Percentiles rank a stretch among this genome's conserved stretches.
Conservation (phyloP, 352 stramenopile genomes). For the Phytophthora rubi region DNA sequence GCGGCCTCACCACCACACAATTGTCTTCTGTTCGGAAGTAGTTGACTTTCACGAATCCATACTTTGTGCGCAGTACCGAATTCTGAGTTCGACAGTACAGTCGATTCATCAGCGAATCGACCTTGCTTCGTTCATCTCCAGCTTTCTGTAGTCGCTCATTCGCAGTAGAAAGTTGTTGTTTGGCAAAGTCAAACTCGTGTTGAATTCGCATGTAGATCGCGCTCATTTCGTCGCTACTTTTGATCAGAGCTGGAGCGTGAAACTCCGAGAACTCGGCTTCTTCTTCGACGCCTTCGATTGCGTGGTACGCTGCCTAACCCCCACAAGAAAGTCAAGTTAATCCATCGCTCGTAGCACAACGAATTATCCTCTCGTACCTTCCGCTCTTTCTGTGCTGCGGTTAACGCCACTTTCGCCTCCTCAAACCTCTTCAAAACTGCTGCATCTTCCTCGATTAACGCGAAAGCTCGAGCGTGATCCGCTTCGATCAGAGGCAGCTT, state of each 20-base stretch:
- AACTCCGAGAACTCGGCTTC: slow-evolving; percentile 80
- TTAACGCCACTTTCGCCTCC: slow-evolving; percentile 36
- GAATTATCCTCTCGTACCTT: slow-evolving; percentile 34
- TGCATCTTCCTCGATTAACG: slow-evolving; percentile 54
- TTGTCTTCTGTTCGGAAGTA: slow-evolving; percentile 64
- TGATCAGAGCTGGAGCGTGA: slow-evolving; percentile 65
- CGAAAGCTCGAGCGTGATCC: slow-evolving; percentile 54
- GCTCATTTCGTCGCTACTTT: slow-evolving; percentile 65
- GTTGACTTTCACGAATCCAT: slow-evolving; percentile 50
- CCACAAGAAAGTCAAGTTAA: neutral
- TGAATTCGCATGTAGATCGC: slow-evolving; percentile 46
- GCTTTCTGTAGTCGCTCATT: slow-evolving; percentile 32
- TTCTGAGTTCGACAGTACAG: slow-evolving; percentile 52
- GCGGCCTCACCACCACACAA: slow-evolving; percentile 50
- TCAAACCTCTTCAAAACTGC: slow-evolving; percentile 35
- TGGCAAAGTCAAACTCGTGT: slow-evolving; percentile 35
- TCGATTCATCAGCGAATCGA: slow-evolving; percentile 37
- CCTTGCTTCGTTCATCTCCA: slow-evolving; percentile 19
- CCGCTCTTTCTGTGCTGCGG: slow-evolving; percentile 44
- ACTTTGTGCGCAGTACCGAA: slow-evolving; percentile 53
- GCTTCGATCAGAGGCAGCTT: slow-evolving; percentile 66
- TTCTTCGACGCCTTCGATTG: slow-evolving; percentile 75
- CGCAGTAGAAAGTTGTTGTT: slow-evolving; percentile 13
- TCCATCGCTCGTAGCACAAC: neutral
- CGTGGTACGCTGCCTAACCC: slow-evolving; percentile 47